Base-by-base conservation (phyloP, 495 filamentous ascomycete species). In the Geopyxis carbonaria region DNA sequence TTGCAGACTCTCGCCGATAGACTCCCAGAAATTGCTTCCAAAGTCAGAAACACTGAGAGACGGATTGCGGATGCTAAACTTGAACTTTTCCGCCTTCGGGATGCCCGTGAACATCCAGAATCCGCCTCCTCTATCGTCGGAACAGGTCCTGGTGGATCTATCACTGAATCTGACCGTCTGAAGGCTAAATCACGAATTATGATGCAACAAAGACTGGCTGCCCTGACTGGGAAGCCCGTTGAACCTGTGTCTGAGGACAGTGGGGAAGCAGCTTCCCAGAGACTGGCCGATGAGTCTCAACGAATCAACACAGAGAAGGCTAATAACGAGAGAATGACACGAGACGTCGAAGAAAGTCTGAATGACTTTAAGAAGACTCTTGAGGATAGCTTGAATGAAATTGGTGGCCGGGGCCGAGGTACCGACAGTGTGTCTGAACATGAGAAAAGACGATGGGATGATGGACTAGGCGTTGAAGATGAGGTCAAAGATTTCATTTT, bases 401-500 rank as follows among this genome's bases (percentile, higher is more conserved):
- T 40, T 20, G 79, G 76, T 31, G 66, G 66, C n/a, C 71, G 83
- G 30, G 72, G 65, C 48, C 64, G 65, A 47, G n/a, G n/a, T n/a
- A 71, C 62, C 48, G 76, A 55, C 57, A 19, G 38, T 10, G 32
- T 34, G 21, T 45, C 64, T 15, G 82, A 95, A 56, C 89, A 95
- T 57, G 91, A 99, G 64, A 73, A 67, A 48, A 71, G 89, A 41
- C 74, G 89, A 42, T 99, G 91, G 91, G 86, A 95, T 51, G 91
- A 99, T 63, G 91, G 74, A 24, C 64, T 95, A 24, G 91, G 91
- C 21, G 91, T 99, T 38, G 91, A 99, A 49, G 86, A 95, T 50
- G 81, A 89, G 44, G 80, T 93, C 43, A 79, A 82, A 47, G 89
- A 95, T 48, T 94, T 99, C 61, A 95, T 99, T 51, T 95, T 84